Evolutionary conservation across 352 stramenopile species (phyloP).

Genomic region (Globisporangium paddicum): DNA sequence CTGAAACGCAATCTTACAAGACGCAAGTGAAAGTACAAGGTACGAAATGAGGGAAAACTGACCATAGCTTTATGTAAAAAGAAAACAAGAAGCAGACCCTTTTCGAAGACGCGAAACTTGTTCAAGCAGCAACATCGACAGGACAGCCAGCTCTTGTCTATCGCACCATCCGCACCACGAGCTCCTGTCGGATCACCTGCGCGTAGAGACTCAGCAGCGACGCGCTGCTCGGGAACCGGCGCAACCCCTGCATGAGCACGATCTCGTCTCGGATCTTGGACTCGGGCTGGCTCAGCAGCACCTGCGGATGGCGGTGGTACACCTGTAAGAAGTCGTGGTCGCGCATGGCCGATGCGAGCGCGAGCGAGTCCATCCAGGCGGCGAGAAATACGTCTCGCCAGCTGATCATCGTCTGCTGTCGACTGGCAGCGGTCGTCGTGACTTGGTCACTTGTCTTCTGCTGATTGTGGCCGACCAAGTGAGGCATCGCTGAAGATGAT

Average conservation of each 20-base stretch:
- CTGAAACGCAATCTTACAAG: background rate
- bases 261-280: constrained; percentile 45
- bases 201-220: constrained; percentile 49
- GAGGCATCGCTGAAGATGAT: background rate
- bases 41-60: constrained; percentile 7
- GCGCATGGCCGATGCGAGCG: constrained; percentile 18
- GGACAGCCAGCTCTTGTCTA: constrained; percentile 3
- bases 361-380: constrained; percentile 28
- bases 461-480: background rate
- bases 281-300: constrained; percentile 31
- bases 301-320: constrained; percentile 21
- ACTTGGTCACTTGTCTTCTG: background rate
- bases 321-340: constrained; percentile 33
- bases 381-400: constrained; percentile 47
- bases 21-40: too few relatives aligned
- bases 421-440: background rate
- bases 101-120: too few relatives aligned
- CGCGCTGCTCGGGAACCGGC: constrained; percentile 37
- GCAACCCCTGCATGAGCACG: constrained; percentile 55
- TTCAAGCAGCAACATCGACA: background rate
- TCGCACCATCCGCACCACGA: constrained; percentile 17
- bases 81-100: constrained; percentile 8
- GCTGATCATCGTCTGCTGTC: constrained; percentile 11
- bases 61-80: constrained; percentile 14
- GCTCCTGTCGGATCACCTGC: constrained; percentile 33